Evolutionary conservation across 2,329 filamentous ascomycete species (phyloP).

Genomic region (Alternaria arborescens): DNA sequence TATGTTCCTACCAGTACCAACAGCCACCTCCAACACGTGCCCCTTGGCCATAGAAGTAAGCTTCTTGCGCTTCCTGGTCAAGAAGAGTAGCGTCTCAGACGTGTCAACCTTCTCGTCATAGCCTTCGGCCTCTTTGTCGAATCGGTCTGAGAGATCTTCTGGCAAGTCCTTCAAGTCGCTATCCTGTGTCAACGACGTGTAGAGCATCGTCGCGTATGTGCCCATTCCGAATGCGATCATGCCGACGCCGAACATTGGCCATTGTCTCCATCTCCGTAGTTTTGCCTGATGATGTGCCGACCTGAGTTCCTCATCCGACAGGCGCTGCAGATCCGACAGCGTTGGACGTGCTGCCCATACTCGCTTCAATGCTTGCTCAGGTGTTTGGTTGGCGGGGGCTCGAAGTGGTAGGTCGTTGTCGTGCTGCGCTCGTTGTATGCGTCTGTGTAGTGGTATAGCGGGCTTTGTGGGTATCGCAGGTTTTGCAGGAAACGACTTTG

Average conservation of each 20-base stretch:
- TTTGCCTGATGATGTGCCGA: conserved; percentile 38
- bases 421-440: conserved; percentile 22
- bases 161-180: conserved; percentile 40
- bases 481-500: conserved; percentile 32
- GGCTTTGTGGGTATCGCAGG: conserved; percentile 29
- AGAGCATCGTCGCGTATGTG: conserved; percentile 52
- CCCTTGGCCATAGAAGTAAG: conserved; percentile 54
- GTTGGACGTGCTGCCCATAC: conserved; percentile 39
- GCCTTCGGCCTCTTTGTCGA: conserved; percentile 55
- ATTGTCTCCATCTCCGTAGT: conserved; percentile 42
- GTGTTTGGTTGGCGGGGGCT: conserved; percentile 23
- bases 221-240: conserved; percentile 51
- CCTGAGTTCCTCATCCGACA: conserved; percentile 40
- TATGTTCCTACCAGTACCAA: conserved; percentile 60
- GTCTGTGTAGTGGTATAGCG: conserved; percentile 26
- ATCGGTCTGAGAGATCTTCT: conserved; percentile 55
- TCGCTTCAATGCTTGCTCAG: conserved; percentile 26
- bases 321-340: conserved; percentile 33
- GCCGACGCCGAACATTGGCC: conserved; percentile 43
- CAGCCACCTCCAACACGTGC: conserved; percentile 60
- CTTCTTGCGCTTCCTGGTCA: conserved; percentile 52
- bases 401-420: conserved; percentile 21
- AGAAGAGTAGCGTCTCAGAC: conserved; percentile 54
- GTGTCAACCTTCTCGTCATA: conserved; percentile 59
- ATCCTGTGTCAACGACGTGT: conserved; percentile 41